Evolutionary conservation across 2,329 filamentous ascomycete genomes (phyloP), one percentile per base, ranked within the genome.

Genomic region (Colletotrichum camelliae): DNA sequence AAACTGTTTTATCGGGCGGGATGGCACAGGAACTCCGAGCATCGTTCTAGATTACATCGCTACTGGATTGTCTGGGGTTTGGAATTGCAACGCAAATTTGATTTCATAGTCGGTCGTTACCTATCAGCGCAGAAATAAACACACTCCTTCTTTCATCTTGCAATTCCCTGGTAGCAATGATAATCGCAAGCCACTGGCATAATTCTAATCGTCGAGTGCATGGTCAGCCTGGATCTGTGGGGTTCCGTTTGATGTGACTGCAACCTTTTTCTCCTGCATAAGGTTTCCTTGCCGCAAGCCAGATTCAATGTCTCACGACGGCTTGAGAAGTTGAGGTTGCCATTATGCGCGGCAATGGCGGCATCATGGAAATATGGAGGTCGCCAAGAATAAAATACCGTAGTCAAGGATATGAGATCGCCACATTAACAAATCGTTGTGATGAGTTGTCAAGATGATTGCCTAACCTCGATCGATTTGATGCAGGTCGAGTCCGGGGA

Each of bases 191-290:
- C 39, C 4, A 10, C 16, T 43, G 0, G 4, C 39, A 43, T 5
- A 43, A 43, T n/a, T 43, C 0, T 43, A 4, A 43, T 10, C 39
- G n/a, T n/a, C 39, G n/a, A 43, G 16, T 43, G 21, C 0, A 18
- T 43, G 37, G 0, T 43, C 0, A 2, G 18, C 16, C 1, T 8
- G 0, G 16, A 43, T 5, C 18, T 1, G 2, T 1, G 31, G 1
- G 4, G 18, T 39, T 0, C 16, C 5, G 3, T 43, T 43, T 43
- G 39, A 21, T 21, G 21, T 21, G 21, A 21, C 21, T 21, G 21
- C 21, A 21, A 3, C 21, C 21, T 2, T 21, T 21, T 21, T 21
- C 39, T 1, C 39, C 0, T n/a, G 39, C 16, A 43, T n/a, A 43
- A n/a, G 16, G 4, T 10, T n/a, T n/a, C 16, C n/a, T 43, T 43